A percentile compares a stretch with the other conserved stretches of the same genome.
These are phyloP conservation scores for Chalciporus piperatoides DNA, from an alignment of 1,284 basidiomycete species.

Conservation along the genomic window DNA sequence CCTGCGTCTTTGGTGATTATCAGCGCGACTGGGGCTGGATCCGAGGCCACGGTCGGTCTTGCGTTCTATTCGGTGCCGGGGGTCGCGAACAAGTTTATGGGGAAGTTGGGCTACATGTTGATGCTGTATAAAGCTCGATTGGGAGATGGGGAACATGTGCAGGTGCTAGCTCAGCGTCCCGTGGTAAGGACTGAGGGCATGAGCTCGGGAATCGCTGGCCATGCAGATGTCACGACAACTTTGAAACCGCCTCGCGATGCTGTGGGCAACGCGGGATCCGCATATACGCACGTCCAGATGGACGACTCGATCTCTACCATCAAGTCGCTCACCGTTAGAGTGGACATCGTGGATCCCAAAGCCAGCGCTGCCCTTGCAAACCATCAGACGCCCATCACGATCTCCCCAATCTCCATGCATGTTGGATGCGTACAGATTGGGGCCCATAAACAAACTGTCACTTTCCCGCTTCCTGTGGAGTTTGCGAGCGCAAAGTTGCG, in stretches of 20 bases:
- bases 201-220: neutral
- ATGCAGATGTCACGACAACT: neutral
- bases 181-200: slow-evolving; percentile 1
- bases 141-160: slow-evolving; percentile 31
- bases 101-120: slow-evolving; percentile 26
- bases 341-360: slow-evolving; percentile 19
- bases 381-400: neutral
- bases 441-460: slow-evolving; percentile 1
- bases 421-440: slow-evolving; percentile 14
- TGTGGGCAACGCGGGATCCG: neutral
- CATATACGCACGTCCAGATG: slow-evolving; percentile 14
- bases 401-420: slow-evolving; percentile 5
- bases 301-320: slow-evolving; percentile 5
- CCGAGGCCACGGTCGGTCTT: slow-evolving; percentile 26
- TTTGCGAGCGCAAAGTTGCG: slow-evolving; percentile 35
- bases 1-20: slow-evolving; percentile 33
- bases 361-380: slow-evolving; percentile 15
- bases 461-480: slow-evolving; percentile 34
- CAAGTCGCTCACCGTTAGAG: slow-evolving; percentile 14
- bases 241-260: neutral
- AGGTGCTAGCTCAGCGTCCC: slow-evolving; percentile 25
- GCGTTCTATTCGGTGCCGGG: slow-evolving; percentile 26
- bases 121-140: slow-evolving; percentile 32
- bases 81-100: slow-evolving; percentile 4
- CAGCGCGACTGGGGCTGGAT: slow-evolving; percentile 7